Percentiles rank a stretch among this genome's conserved stretches.
Evolutionary conservation across 1,284 basidiomycete genomes (phyloP).

Genomic region (Coriolopsis trogii): DNA sequence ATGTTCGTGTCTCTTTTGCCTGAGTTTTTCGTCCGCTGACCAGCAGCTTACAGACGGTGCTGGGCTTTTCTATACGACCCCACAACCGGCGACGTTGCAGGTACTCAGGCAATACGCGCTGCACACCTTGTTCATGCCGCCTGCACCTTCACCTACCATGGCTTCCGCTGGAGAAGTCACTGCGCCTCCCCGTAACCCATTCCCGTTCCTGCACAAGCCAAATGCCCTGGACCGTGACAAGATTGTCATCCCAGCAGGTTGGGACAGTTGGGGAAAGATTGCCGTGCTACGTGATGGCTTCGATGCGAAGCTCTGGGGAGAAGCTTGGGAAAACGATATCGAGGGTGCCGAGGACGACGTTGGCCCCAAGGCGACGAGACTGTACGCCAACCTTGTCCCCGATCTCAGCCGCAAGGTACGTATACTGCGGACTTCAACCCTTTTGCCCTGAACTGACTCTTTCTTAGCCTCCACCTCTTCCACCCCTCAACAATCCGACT

Average conservation of each 20-base stretch:
- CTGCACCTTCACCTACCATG: constrained; percentile 61
- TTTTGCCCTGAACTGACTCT: neutral
- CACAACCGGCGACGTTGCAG: constrained; percentile 77
- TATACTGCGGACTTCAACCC: neutral
- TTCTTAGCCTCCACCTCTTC: constrained; percentile 62
- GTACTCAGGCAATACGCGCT: constrained; percentile 86
- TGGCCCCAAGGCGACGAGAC: constrained; percentile 53
- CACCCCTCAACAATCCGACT: constrained; percentile 76
- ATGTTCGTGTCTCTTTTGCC: constrained; percentile 57
- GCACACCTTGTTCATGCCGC: constrained; percentile 83
- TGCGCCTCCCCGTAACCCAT: constrained; percentile 70
- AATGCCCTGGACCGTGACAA: constrained; percentile 93
- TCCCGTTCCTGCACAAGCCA: constrained; percentile 85
- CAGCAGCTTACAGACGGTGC: constrained; percentile 74
- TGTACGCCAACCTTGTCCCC: constrained; percentile 67
- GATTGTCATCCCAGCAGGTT: constrained; percentile 91
- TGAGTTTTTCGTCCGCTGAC: neutral
- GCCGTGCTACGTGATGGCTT: constrained; percentile 90
- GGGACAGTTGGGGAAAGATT: constrained; percentile 99
- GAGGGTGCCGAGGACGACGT: constrained; percentile 43
- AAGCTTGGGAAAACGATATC: constrained; percentile 81
- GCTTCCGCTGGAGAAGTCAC: constrained; percentile 47
- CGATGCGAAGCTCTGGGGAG: constrained; percentile 79
- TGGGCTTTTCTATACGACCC: constrained; percentile 89
- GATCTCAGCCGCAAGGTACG: constrained; percentile 73